Percentiles rank a stretch among this genome's conserved stretches.
Conservation (phyloP, 73 alveolate species). For the Durusdinium trenchii region DNA sequence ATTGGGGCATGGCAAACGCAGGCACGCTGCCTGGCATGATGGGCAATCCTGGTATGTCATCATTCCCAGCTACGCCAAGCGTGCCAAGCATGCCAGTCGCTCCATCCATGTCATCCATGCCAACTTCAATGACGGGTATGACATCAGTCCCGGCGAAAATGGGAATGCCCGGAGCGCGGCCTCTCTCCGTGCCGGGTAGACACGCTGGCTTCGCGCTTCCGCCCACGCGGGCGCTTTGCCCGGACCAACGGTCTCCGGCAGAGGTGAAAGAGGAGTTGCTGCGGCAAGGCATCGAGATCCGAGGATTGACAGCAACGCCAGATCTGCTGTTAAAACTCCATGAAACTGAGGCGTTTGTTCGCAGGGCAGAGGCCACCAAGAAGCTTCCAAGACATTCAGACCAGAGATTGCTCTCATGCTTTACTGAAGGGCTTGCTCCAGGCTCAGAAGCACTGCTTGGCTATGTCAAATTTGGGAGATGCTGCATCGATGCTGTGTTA, state of each 20-base stretch:
- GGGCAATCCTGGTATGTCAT: neutral
- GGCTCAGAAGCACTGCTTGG: conserved; percentile 72
- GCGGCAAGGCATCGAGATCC: conserved; percentile 42
- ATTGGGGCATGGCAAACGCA: neutral
- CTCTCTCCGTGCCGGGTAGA: neutral
- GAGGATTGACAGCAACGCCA: conserved; percentile 54
- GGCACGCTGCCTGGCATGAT: conserved; percentile 16
- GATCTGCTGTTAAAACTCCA: conserved; percentile 73
- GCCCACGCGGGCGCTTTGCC: conserved; percentile 6
- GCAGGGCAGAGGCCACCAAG: conserved; percentile 81
- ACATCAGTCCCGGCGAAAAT: neutral
- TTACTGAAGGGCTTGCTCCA: conserved; percentile 88
- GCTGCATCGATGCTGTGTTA: no score
- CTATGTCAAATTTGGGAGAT: no score
- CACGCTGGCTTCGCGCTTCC: neutral
- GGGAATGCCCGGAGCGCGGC: neutral
- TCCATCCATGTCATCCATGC: conserved; percentile 18
- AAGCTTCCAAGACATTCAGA: conserved; percentile 58
- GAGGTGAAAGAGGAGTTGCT: conserved; percentile 75
- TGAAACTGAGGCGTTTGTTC: conserved; percentile 65
- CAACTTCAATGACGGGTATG: neutral
- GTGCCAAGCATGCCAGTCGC: conserved; percentile 16
- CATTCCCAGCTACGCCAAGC: neutral
- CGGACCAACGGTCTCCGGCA: conserved; percentile 34
- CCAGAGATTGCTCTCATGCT: conserved; percentile 54